Base-by-base conservation (phyloP, 1,284 basidiomycete genomes). In the Peniophora sp. region DNA sequence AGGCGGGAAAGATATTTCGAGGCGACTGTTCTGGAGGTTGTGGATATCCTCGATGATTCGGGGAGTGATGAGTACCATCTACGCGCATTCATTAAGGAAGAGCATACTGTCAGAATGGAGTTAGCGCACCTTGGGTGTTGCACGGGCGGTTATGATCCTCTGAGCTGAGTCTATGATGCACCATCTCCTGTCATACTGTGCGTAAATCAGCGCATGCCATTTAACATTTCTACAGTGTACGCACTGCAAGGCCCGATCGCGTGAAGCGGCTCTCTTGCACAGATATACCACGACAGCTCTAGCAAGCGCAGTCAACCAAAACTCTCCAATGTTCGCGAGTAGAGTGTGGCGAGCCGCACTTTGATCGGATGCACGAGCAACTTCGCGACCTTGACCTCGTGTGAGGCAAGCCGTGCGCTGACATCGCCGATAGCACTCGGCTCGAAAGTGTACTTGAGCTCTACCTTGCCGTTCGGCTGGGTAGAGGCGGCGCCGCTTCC, bases 331-430 rank as follows among this genome's bases (percentile, higher is more conserved):
- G 52, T 43, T 51, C 56, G 45, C 50, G 57, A 18, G 49, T 20
- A 2, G n/a, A 10, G 22, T 3, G 50, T 20, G 32, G 3, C 12
- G n/a, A n/a, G 9, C 52, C 59, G 18, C 55, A 76, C 78, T 67
- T 87, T 87, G 66, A 87, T 82, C 23, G 84, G 85, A 58, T 86
- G 83, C 1, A 87, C 62, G 35, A 85, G 60, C 18, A 86, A 71
- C 62, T 78, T 81, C 0, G 79, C 72, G 12, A 86, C 27, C 27
- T 32, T 32, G 12, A 32, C 27, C 27, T 32, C 12, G 27, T 12
- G 27, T 12, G 27, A 32, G 6, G 27, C 27, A 12, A 32, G 27
- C 27, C 27, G 27, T 12, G 27, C 27, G 27, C 27, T 32, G 27
- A 32, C 27, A 32, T 32, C 27, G 27, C 27, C 27, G 27, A 32